Conservation (phyloP, 108 stramenopile genomes). For the Cyclotella kingstonii region DNA sequence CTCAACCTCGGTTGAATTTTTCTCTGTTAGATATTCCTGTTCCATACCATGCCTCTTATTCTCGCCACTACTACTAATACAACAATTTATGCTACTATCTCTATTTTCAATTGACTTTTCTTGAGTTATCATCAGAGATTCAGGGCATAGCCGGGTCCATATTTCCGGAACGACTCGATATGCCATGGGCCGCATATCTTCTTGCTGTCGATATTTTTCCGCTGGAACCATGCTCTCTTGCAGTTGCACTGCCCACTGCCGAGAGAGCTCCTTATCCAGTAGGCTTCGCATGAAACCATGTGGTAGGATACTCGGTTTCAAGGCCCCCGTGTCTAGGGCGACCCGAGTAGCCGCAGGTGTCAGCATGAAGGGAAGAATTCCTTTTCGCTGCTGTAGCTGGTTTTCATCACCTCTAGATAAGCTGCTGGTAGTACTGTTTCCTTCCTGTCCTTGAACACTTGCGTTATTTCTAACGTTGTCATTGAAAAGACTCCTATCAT, state of each 20-base stretch:
- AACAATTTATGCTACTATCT: too few relatives aligned
- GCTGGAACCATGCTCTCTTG: slow-evolving; percentile 52
- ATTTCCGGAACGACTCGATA: slow-evolving; percentile 70
- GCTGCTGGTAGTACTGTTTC: neutral
- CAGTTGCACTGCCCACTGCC: slow-evolving; percentile 54
- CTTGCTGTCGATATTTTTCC: slow-evolving; percentile 51
- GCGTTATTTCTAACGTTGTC: neutral
- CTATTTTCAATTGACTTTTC: too few relatives aligned
- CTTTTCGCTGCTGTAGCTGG: slow-evolving; percentile 2
- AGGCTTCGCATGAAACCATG: slow-evolving; percentile 4
- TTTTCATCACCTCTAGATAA: slow-evolving; percentile 16
- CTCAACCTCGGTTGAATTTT: neutral
- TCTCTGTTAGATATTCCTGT: neutral
- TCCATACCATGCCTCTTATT: too few relatives aligned
- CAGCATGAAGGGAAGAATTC: slow-evolving; percentile 61
- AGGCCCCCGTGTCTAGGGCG: slow-evolving; percentile 14
- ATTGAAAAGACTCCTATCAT: neutral
- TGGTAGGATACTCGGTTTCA: neutral
- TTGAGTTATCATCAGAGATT: slow-evolving; percentile 1
- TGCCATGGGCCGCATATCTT: slow-evolving; percentile 74
- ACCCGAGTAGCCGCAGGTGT: slow-evolving; percentile 57
- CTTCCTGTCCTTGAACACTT: neutral
- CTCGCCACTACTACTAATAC: too few relatives aligned
- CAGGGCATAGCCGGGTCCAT: slow-evolving; percentile 67
- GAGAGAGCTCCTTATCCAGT: slow-evolving; percentile 51